phyloP scores from a whole-genome alignment of 345 rosid genomes.

The Lenwebbia sp. region DNA sequence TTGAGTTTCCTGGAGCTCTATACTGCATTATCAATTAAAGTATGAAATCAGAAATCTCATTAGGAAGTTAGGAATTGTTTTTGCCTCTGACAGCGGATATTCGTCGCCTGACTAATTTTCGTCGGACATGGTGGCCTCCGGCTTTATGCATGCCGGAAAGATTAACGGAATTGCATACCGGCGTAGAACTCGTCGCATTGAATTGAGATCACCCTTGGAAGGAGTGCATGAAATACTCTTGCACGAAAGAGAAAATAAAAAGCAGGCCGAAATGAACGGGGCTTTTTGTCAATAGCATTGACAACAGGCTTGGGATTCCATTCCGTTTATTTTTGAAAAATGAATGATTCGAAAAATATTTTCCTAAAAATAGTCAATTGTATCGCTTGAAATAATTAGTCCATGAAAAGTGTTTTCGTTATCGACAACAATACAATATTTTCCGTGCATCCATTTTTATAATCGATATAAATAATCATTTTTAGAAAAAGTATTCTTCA shows the following conservation, averaged over 20 bases:
- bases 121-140: neutral
- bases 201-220: neutral
- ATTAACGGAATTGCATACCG: neutral
- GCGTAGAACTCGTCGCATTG: neutral
- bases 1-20: neutral
- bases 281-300: neutral
- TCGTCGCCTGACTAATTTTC: neutral
- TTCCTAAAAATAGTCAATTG: accelerated
- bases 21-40: neutral
- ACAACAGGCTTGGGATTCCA: neutral
- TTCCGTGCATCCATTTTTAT: accelerated
- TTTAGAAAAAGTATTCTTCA: neutral
- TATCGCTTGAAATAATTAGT: neutral
- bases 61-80: neutral
- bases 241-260: neutral
- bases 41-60: neutral
- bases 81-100: neutral
- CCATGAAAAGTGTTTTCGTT: neutral
- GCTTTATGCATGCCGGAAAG: neutral
- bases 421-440: neutral
- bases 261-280: neutral
- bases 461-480: neutral
- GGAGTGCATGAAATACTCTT: neutral
- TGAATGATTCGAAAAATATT: neutral
- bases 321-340: accelerated